Conservation (phyloP, 2,329 filamentous ascomycete genomes). For the Aspergillus caelatus region DNA sequence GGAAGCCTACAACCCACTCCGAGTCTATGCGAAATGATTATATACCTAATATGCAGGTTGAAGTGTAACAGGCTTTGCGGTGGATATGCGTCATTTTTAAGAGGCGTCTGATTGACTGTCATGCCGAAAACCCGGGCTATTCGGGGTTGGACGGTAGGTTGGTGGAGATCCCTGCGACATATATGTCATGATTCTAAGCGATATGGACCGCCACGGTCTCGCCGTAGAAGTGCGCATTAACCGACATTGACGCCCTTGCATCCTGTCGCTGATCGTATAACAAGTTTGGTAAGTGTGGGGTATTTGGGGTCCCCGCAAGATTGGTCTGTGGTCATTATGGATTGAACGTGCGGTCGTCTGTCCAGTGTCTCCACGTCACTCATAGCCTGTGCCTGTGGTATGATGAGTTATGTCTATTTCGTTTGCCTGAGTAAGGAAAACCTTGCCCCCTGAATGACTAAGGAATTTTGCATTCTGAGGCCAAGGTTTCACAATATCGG, state of each 20-base stretch:
- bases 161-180: not conserved
- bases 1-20: not conserved
- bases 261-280: not conserved
- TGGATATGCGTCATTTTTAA: not conserved
- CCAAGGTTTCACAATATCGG: not conserved
- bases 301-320: not conserved
- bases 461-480: too few relatives aligned
- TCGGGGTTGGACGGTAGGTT: not conserved
- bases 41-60: not conserved
- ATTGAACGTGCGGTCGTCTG: not conserved
- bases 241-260: not conserved
- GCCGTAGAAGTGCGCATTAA: not conserved
- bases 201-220: not conserved
- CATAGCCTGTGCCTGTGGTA: not conserved
- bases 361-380: not conserved
- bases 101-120: not conserved
- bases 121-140: not conserved
- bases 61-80: not conserved
- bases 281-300: not conserved
- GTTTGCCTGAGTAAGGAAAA: not conserved
- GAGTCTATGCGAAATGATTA: not conserved
- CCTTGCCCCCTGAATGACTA: not conserved
- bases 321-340: not conserved
- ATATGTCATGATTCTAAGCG: not conserved
- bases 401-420: not conserved